phyloP scores from a whole-genome alignment of 2,329 filamentous ascomycete species.

The Aureobasidium sp. region DNA sequence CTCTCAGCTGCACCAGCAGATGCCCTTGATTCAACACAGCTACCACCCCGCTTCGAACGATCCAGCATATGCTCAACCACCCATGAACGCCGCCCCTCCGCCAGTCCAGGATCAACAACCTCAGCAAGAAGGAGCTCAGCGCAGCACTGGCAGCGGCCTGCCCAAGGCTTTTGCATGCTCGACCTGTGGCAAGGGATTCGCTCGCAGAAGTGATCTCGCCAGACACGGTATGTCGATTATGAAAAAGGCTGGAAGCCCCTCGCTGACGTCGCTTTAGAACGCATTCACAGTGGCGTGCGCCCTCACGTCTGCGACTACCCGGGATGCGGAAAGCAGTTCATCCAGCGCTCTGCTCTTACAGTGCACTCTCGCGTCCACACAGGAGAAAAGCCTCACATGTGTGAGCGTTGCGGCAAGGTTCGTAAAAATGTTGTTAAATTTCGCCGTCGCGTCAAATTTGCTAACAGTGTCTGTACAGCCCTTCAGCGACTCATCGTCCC shows the following conservation, averaged over 20 bases:
- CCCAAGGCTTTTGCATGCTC: slow-evolving; percentile 81
- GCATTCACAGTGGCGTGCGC: slow-evolving; percentile 85
- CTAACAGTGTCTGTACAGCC: slow-evolving; percentile 48
- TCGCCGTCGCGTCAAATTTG: slow-evolving; percentile 14
- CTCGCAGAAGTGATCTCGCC: slow-evolving; percentile 84
- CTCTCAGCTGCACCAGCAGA: slow-evolving; percentile 43
- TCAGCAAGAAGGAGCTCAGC: slow-evolving; percentile 30
- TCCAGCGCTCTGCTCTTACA: slow-evolving; percentile 89
- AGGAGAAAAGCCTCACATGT: slow-evolving; percentile 97
- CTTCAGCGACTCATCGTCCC: slow-evolving; percentile 91
- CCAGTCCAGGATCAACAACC: slow-evolving; percentile 27
- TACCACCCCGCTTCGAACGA: slow-evolving; percentile 46
- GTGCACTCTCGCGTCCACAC: slow-evolving; percentile 95
- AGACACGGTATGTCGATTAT: slow-evolving; percentile 67
- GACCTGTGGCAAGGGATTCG: slow-evolving; percentile 86
- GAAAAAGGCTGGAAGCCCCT: slow-evolving; percentile 14
- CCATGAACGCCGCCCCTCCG: slow-evolving; percentile 22
- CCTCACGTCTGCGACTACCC: slow-evolving; percentile 90
- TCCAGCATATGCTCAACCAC: slow-evolving; percentile 34
- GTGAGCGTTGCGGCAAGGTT: slow-evolving; percentile 94
- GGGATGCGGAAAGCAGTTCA: slow-evolving; percentile 91
- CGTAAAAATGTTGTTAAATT: slow-evolving; percentile 22
- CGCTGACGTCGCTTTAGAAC: slow-evolving; percentile 54
- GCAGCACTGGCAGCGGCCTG: slow-evolving; percentile 40
- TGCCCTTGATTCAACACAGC: slow-evolving; percentile 50